phyloP scores from a whole-genome alignment of 148 eudicot genomes.

The Nyssa sinensis region DNA sequence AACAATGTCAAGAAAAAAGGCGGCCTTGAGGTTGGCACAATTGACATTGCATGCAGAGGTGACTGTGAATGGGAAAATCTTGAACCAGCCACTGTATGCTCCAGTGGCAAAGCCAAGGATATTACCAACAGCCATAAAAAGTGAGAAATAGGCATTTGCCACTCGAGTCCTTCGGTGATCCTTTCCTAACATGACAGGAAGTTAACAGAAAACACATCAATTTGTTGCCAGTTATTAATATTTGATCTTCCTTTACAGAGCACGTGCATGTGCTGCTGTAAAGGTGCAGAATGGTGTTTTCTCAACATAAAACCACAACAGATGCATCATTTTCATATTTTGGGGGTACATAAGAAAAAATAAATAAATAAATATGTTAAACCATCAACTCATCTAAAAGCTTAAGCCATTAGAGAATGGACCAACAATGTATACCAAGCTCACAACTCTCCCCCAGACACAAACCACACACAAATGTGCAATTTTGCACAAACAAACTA shows the following conservation, averaged over 20 bases:
- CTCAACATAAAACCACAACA: neutral
- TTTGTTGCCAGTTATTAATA: neutral
- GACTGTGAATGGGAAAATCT: slow-evolving; percentile 72
- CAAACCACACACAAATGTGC: neutral
- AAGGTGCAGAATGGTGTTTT: neutral
- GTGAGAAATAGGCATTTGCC: slow-evolving; percentile 94
- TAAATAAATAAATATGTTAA: too few species aligned
- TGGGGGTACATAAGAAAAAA: too few species aligned
- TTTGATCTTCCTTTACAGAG: neutral
- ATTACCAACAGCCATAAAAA: slow-evolving; percentile 96
- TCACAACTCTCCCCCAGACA: neutral
- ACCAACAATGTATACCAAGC: too few species aligned
- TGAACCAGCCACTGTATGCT: slow-evolving; percentile 75
- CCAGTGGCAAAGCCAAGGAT: slow-evolving; percentile 97
- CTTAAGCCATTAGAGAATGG: too few species aligned
- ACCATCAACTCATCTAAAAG: too few species aligned
- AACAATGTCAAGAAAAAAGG: slow-evolving; percentile 62
- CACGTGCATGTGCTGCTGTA: neutral
- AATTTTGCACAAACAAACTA: too few species aligned
- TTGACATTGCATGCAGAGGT: slow-evolving; percentile 63
- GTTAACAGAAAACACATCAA: slow-evolving; percentile 6
- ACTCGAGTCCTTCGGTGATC: slow-evolving; percentile 94
- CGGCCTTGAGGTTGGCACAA: slow-evolving; percentile 95
- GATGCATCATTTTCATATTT: neutral
- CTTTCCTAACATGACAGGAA: slow-evolving; percentile 49